Percentiles rank a stretch among this genome's conserved stretches.
Evolutionary conservation across 208 protist species (phyloP).

Genomic region (Crithidia brevicula): DNA sequence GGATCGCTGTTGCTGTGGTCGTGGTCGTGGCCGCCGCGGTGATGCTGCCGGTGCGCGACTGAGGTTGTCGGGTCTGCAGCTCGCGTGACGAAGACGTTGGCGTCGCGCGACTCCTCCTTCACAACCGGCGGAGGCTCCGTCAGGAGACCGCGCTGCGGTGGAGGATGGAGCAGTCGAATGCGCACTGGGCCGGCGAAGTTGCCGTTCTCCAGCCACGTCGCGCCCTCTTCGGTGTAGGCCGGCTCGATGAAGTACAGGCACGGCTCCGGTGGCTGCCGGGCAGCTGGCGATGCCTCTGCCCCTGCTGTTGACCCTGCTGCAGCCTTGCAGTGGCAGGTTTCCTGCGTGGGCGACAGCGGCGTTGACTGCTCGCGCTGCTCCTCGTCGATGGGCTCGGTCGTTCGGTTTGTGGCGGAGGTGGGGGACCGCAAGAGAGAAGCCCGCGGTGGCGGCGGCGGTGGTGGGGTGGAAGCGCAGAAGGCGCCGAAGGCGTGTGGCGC

Average conservation of each 20-base stretch:
- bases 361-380: background rate
- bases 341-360: background rate
- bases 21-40: background rate
- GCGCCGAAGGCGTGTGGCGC: background rate
- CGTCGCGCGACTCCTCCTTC: background rate
- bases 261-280: background rate
- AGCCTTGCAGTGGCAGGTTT: background rate
- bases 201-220: constrained; percentile 10
- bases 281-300: background rate
- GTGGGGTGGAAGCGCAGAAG: no score
- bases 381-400: constrained; percentile 19
- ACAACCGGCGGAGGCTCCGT: background rate
- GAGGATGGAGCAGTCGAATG: constrained; percentile 22
- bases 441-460: background rate
- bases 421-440: background rate
- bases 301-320: background rate
- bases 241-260: constrained; percentile 26
- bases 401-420: constrained; percentile 1
- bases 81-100: constrained; percentile 9
- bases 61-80: background rate
- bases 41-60: background rate
- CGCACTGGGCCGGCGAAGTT: constrained; percentile 13
- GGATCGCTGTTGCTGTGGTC: background rate
- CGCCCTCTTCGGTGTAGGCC: background rate
- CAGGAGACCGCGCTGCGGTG: constrained; percentile 1